Percentiles rank a stretch among this genome's conserved stretches.
Conservation (phyloP, 768 basidiomycete genomes). For the Suillus variegatus region DNA sequence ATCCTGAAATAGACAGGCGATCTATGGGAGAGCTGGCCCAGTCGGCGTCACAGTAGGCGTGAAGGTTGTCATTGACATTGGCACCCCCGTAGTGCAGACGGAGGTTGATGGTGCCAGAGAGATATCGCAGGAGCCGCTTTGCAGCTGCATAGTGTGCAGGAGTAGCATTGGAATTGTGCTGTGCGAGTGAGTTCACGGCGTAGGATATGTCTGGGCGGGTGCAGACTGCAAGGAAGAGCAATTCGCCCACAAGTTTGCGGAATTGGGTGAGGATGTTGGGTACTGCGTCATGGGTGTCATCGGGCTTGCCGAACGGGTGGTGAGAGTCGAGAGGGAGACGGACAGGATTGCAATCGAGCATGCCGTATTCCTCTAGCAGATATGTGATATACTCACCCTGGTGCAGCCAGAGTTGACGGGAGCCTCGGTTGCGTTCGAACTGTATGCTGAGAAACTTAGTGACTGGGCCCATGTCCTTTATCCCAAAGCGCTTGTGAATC, state of each 20-base stretch:
- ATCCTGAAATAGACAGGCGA: too few species aligned
- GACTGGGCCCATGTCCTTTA: neutral
- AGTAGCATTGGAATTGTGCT: constrained; percentile 30
- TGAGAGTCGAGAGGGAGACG: neutral
- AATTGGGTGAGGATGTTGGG: too few species aligned
- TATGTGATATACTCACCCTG: neutral
- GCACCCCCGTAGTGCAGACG: neutral
- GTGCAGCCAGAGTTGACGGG: neutral
- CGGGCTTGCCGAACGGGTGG: neutral
- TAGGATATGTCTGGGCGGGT: constrained; percentile 14
- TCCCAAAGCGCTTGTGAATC: neutral
- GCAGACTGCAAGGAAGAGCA: neutral
- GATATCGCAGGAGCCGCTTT: constrained; percentile 28
- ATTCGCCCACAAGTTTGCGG: neutral
- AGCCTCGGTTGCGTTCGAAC: neutral
- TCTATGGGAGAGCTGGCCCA: too few species aligned
- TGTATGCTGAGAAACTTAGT: neutral
- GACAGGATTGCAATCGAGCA: neutral
- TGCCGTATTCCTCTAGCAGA: neutral
- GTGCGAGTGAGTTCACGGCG: constrained; percentile 29
- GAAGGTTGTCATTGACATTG: too few species aligned
- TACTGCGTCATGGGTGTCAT: too few species aligned
- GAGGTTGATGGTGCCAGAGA: constrained; percentile 18
- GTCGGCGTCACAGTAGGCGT: too few species aligned
- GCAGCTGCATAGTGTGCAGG: constrained; percentile 25